Evolutionary conservation across 2,329 filamentous ascomycete genomes (phyloP), one percentile per base, ranked within the genome.

Genomic region (Diaporthe vexans): DNA sequence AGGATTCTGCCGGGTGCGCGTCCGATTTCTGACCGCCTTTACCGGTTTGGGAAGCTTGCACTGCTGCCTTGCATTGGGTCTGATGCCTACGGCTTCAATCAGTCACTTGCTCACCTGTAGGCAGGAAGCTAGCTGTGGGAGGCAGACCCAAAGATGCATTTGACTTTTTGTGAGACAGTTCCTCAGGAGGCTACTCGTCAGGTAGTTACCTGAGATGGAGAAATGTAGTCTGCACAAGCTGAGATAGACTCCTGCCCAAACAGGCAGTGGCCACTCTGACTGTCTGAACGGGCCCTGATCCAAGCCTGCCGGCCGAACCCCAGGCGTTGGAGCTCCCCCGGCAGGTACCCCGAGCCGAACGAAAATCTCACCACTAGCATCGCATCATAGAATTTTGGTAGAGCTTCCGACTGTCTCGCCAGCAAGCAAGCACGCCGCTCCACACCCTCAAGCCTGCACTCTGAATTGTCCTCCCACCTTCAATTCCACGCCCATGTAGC

Each of bases 301-400:
- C 19, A 9, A 5, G 59, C 43, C 59, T 65, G 59, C 59, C 59
- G 40, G 24, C 51, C 51, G 51, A 26, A 26, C 21, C 46, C 61
- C 46, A 37, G 29, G 21, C 46, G 46, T 52, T 40, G 63, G 46
- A 52, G 63, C 63, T 67, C 63, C 46, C 63, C 63, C 21, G 40
- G 17, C 6, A 74, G 70, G 54, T 73, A 56, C 35, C 52, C 65
- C 40, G 43, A 46, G 40, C 72, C 43, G 46, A 52, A 54, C 33
- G 68, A 76, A 76, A 76, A 67, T 67, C 63, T 67, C 63, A 67
- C 63, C 63, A 67, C 46, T 67, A 15, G 63, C 29, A 67, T 67
- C 63, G 63, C 63, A 67, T 67, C 63, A 67, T 67, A 67, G 46
- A 67, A 52, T 52, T 67, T 48, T 54, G 63, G 21, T 48, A 26